phyloP scores from a whole-genome alignment of 352 stramenopile species.

The Phytophthora meadii region DNA sequence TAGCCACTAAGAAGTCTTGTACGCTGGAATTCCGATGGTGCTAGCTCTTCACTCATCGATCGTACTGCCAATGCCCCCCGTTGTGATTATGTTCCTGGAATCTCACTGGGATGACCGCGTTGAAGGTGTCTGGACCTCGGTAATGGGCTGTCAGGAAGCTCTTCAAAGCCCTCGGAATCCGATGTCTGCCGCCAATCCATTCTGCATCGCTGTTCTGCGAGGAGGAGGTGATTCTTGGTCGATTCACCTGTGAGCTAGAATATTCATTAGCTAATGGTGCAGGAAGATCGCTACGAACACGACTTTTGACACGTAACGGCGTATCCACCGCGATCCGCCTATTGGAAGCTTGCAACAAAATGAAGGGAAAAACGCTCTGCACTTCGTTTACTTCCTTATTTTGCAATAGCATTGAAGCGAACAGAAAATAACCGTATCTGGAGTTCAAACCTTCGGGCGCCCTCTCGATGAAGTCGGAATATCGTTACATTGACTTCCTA shows the following conservation, averaged over 20 bases:
- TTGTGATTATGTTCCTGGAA: no score
- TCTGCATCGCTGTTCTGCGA: no score
- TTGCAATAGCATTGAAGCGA: conserved; percentile 2
- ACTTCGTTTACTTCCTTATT: conserved; percentile 1
- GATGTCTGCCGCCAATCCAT: not conserved
- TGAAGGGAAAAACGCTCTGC: not conserved
- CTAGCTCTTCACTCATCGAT: no score
- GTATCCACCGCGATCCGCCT: not conserved
- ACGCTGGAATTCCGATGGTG: no score
- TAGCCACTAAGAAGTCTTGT: not conserved
- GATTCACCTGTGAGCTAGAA: not conserved
- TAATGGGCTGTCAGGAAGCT: not conserved
- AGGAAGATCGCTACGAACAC: no score
- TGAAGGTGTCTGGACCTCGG: not conserved
- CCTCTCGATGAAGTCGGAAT: not conserved
- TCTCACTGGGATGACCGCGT: no score
- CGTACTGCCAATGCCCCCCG: no score
- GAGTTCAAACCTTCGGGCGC: not conserved
- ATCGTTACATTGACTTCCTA: not conserved
- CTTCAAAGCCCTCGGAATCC: not conserved
- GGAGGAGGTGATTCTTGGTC: not conserved
- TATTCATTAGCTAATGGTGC: not conserved
- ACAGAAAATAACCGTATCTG: not conserved
- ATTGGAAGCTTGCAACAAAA: not conserved
- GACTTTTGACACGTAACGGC: no score